Conservation (phyloP, 139 green algal genomes). For the Auxenochlorella pyrenoidosa region DNA sequence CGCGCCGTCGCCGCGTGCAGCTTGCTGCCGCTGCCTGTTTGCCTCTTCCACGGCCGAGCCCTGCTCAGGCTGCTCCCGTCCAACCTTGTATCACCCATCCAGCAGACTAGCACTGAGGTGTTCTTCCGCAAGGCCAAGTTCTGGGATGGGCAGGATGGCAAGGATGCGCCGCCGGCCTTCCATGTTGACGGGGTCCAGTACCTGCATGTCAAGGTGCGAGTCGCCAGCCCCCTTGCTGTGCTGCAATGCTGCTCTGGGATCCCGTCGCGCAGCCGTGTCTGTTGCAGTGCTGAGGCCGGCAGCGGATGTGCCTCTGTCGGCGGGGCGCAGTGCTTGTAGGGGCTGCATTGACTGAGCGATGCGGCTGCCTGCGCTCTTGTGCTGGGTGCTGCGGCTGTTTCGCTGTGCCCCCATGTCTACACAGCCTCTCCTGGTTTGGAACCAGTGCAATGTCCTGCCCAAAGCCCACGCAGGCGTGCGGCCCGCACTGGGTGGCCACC, state of each 20-base stretch:
- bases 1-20: neutral
- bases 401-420: neutral
- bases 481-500: neutral
- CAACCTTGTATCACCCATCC: neutral
- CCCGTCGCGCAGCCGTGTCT: neutral
- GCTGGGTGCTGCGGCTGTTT: neutral
- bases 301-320: neutral
- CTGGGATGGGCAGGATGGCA: slow-evolving; percentile 73
- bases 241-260: neutral
- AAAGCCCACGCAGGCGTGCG: too few species aligned
- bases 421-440: too few species aligned
- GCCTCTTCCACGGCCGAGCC: neutral
- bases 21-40: neutral
- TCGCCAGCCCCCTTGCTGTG: neutral
- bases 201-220: slow-evolving; percentile 81
- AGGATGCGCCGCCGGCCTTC: slow-evolving; percentile 92
- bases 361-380: neutral
- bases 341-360: neutral
- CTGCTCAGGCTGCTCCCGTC: neutral
- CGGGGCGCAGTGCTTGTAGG: too few species aligned
- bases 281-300: neutral
- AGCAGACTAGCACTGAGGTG: slow-evolving; percentile 77
- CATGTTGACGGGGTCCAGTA: slow-evolving; percentile 95
- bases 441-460: too few species aligned
- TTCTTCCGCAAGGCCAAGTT: slow-evolving; percentile 94